A percentile compares a stretch with the other conserved stretches of the same genome.
phyloP scores from a whole-genome alignment of 441 rosid genomes.

The Gossypium trilobum region DNA sequence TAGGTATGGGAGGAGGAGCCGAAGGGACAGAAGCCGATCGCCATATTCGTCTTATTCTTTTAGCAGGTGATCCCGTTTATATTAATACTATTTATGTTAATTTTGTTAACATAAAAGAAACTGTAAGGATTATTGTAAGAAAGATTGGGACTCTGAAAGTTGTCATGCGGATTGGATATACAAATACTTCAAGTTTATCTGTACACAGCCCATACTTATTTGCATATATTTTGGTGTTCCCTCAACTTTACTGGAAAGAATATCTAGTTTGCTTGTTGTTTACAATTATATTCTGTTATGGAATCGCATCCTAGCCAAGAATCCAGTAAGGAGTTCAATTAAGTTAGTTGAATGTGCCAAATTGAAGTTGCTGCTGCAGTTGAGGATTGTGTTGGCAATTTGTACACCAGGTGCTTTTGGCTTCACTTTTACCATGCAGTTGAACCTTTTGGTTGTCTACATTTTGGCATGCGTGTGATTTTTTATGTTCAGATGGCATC shows the following conservation, averaged over 20 bases:
- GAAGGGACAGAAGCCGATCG: slow-evolving; percentile 75
- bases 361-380: slow-evolving; percentile 8
- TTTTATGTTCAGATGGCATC: slow-evolving; percentile 8
- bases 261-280: neutral
- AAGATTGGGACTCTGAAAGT: slow-evolving; percentile 28
- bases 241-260: neutral
- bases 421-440: neutral
- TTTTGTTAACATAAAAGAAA: slow-evolving; percentile 18
- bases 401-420: neutral
- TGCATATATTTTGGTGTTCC: slow-evolving; percentile 6
- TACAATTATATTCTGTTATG: slow-evolving; percentile 1
- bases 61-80: slow-evolving; percentile 81
- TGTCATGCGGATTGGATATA: slow-evolving; percentile 28
- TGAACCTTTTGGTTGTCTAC: slow-evolving; percentile 9
- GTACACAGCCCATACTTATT: slow-evolving; percentile 23
- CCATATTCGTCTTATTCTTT: slow-evolving; percentile 62
- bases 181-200: slow-evolving; percentile 28
- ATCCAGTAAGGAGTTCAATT: slow-evolving; percentile 4
- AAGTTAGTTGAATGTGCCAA: slow-evolving; percentile 8
- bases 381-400: neutral
- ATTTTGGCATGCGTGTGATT: neutral
- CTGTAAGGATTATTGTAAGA: slow-evolving; percentile 37
- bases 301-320: neutral
- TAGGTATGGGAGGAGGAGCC: slow-evolving; percentile 64
- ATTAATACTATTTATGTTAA: slow-evolving; percentile 24